These are phyloP conservation scores for Chalciporus sp. DNA, from an alignment of 1,284 basidiomycete species.

Conservation along the genomic window DNA sequence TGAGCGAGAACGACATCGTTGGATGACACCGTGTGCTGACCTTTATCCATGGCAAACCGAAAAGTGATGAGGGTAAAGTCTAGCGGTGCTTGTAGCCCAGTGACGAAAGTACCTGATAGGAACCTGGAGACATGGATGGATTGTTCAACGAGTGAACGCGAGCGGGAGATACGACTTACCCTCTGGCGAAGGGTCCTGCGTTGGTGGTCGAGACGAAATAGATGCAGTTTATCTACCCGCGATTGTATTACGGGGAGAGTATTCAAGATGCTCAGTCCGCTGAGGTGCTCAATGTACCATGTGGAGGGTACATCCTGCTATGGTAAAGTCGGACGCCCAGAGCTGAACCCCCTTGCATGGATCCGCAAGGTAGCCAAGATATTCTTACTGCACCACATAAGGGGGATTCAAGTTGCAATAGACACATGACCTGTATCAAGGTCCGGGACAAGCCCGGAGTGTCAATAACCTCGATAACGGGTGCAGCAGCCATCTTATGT, in stretches of 20 bases:
- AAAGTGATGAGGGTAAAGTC: not conserved
- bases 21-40: not conserved
- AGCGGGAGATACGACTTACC: not conserved
- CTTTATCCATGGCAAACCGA: not conserved
- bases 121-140: not conserved
- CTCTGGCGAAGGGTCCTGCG: not conserved
- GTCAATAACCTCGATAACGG: not conserved
- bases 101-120: not conserved
- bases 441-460: not conserved
- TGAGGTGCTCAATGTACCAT: not conserved
- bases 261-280: not conserved
- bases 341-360: not conserved
- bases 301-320: not conserved
- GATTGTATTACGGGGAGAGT: not conserved
- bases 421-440: not conserved
- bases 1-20: not conserved
- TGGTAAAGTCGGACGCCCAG: not conserved
- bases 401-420: not conserved
- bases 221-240: not conserved
- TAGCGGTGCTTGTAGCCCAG: not conserved
- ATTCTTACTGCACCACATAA: not conserved
- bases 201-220: not conserved
- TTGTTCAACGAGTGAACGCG: not conserved
- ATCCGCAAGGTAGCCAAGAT: not conserved
- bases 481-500: not conserved